Conservation (phyloP, 345 rosid genomes). For the Bruguiera sexangula region DNA sequence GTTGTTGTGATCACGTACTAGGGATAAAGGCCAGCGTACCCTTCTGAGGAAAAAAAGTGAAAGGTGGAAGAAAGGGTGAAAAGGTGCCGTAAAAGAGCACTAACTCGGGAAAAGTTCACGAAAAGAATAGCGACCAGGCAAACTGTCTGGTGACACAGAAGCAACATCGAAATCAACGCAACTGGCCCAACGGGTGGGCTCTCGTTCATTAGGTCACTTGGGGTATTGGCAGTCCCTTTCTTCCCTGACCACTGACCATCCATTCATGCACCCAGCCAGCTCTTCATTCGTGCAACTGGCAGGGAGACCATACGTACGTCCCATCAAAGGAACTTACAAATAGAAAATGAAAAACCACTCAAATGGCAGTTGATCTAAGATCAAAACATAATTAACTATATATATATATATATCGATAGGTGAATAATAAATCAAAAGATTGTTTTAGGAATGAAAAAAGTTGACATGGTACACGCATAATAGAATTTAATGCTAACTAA, state of each 20-base stretch:
- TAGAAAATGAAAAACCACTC: too few species aligned
- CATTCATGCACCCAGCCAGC: too few species aligned
- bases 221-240: neutral
- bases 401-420: too few species aligned
- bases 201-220: slow-evolving; percentile 1
- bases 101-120: neutral
- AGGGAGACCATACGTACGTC: slow-evolving; percentile 18
- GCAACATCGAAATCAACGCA: slow-evolving; percentile 49
- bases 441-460: neutral
- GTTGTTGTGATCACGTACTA: too few species aligned
- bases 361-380: too few species aligned
- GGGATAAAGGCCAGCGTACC: too few species aligned
- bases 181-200: slow-evolving; percentile 9
- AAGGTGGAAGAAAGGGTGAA: neutral
- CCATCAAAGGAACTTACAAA: slow-evolving; percentile 14
- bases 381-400: neutral
- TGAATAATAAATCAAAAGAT: neutral
- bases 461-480: neutral
- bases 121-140: slow-evolving; percentile 1
- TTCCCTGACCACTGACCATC: neutral
- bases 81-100: neutral
- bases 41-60: neutral
- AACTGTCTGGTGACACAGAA: slow-evolving; percentile 41
- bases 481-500: neutral
- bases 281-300: too few species aligned